A percentile compares a stretch with the other conserved stretches of the same genome.
Evolutionary conservation across 495 filamentous ascomycete species (phyloP).

Genomic region (Talaromyces adpressus): DNA sequence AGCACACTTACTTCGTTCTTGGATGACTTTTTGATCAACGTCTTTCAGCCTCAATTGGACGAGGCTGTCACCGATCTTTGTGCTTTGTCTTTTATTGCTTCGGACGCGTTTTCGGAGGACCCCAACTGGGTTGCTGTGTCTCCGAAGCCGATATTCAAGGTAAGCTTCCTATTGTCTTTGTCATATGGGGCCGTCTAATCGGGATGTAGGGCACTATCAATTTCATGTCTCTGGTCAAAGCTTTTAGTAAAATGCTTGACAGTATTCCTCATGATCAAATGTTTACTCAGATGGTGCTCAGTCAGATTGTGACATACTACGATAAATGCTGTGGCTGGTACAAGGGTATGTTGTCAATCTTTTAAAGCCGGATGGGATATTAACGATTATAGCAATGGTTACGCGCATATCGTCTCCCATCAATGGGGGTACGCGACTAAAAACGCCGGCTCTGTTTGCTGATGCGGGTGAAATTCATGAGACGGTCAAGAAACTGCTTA

Average conservation of each 20-base stretch:
- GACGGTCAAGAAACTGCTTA: conserved; percentile 57
- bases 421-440: conserved; percentile 42
- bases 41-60: conserved; percentile 94
- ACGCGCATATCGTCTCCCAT: conserved; percentile 33
- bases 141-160: conserved; percentile 79
- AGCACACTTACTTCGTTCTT: conserved; percentile 91
- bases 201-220: conserved; percentile 62
- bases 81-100: conserved; percentile 70
- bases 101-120: conserved; percentile 84
- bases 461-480: conserved; percentile 62
- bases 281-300: conserved; percentile 85
- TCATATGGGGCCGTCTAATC: conserved; percentile 2
- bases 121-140: conserved; percentile 71
- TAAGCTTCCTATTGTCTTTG: conserved; percentile 12
- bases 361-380: background rate
- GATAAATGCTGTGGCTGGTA: conserved; percentile 89
- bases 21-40: conserved; percentile 96
- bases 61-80: conserved; percentile 89
- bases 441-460: conserved; percentile 66
- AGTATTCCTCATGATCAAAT: conserved; percentile 94
- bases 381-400: conserved; percentile 29
- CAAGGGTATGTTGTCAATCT: conserved; percentile 44
- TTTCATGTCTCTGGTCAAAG: conserved; percentile 78
- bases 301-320: conserved; percentile 83
- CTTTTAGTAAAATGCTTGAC: conserved; percentile 90